Conservation (phyloP, 495 filamentous ascomycete species). For the Xylaria longipes region DNA sequence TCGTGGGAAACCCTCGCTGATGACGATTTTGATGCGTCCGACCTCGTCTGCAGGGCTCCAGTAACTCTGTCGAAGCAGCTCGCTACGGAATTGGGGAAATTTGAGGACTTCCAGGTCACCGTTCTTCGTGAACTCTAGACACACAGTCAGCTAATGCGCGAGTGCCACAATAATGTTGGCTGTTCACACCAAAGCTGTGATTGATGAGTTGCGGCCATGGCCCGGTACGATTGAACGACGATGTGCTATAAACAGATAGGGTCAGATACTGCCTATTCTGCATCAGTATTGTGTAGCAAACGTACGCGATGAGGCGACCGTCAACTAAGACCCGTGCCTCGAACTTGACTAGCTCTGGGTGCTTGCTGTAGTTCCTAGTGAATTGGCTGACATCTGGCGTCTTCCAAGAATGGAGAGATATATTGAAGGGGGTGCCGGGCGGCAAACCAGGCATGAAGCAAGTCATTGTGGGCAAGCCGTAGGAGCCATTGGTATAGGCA, state of each 20-base stretch:
- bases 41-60: conserved; percentile 75
- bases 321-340: conserved; percentile 76
- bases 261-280: conserved; percentile 5
- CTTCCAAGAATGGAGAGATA: conserved; percentile 86
- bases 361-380: conserved; percentile 65
- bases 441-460: conserved; percentile 76
- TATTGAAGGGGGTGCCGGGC: conserved; percentile 66
- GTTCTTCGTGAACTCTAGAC: conserved; percentile 64
- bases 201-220: conserved; percentile 65
- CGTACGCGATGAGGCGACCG: conserved; percentile 69
- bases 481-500: conserved; percentile 48
- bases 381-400: conserved; percentile 67
- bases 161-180: not conserved
- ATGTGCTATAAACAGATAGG: conserved; percentile 48
- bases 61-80: conserved; percentile 71
- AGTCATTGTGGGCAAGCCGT: conserved; percentile 70
- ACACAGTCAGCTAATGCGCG: not conserved
- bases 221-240: conserved; percentile 59
- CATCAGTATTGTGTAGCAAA: conserved; percentile 7
- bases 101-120: conserved; percentile 68
- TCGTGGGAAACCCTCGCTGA: conserved; percentile 73
- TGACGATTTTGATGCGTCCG: conserved; percentile 78
- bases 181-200: conserved; percentile 53
- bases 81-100: conserved; percentile 77
- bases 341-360: conserved; percentile 66